Percentiles rank a stretch among this genome's conserved stretches.
Conservation (phyloP, 2,329 filamentous ascomycete species). For the Curvularia verruculosa region DNA sequence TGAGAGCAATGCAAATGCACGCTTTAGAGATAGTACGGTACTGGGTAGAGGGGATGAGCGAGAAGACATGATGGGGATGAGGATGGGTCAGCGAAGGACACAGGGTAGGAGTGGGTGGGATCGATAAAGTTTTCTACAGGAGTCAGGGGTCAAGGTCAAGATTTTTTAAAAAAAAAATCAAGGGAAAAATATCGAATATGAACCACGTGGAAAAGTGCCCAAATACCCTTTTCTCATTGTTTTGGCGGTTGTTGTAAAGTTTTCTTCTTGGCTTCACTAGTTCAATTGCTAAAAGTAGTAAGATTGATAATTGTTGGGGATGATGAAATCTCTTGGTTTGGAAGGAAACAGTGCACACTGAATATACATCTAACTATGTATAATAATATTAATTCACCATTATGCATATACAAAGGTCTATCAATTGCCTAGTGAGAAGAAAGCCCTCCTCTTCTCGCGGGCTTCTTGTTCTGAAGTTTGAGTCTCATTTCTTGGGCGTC, state of each 20-base stretch:
- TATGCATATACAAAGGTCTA: background rate
- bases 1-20: slow-evolving; percentile 14
- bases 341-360: background rate
- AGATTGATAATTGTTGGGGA: background rate
- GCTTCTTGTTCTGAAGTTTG: slow-evolving; percentile 29
- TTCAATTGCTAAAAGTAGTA: background rate
- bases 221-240: background rate
- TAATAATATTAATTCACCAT: background rate
- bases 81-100: slow-evolving; percentile 13
- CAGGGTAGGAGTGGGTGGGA: slow-evolving; percentile 19
- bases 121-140: background rate
- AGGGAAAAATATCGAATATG: too few species aligned
- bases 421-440: slow-evolving; percentile 34
- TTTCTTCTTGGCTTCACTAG: background rate
- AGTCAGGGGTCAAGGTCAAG: background rate
- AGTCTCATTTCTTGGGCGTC: slow-evolving; percentile 35
- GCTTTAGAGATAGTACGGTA: slow-evolving; percentile 18
- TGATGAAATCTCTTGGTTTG: background rate
- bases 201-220: background rate
- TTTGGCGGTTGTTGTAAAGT: too few species aligned
- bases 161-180: background rate
- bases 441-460: slow-evolving; percentile 41
- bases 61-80: background rate
- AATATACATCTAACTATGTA: too few species aligned
- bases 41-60: slow-evolving; percentile 5